These are phyloP conservation scores for Sphaerulina vaccinii DNA, from an alignment of 2,329 filamentous ascomycete genomes.

Conservation along the genomic window DNA sequence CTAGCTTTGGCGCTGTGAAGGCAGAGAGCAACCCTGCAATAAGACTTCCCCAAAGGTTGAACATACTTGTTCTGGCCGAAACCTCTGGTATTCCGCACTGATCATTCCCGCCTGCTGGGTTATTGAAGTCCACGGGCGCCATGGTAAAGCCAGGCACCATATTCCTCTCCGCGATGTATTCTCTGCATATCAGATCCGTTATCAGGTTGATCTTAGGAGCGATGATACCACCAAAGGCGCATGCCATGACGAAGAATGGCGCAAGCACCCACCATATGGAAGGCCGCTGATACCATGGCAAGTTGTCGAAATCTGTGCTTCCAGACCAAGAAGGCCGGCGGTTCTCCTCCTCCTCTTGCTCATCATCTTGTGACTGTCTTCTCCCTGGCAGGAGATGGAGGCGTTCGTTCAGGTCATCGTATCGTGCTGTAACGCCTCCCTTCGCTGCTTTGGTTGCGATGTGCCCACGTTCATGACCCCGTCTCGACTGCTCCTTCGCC, in stretches of 20 bases:
- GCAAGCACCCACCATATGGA: slow-evolving; percentile 79
- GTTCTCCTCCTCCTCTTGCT: slow-evolving; percentile 26
- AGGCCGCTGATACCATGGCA: slow-evolving; percentile 63
- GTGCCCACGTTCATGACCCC: slow-evolving; percentile 20
- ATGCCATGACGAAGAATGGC: slow-evolving; percentile 76
- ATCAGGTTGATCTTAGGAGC: slow-evolving; percentile 89
- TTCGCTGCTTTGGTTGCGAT: slow-evolving; percentile 26
- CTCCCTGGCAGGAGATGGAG: slow-evolving; percentile 28
- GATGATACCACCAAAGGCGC: slow-evolving; percentile 81
- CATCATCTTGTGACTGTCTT: slow-evolving; percentile 7
- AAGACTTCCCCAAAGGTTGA: slow-evolving; percentile 73
- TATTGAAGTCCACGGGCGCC: slow-evolving; percentile 63
- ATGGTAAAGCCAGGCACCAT: slow-evolving; percentile 57
- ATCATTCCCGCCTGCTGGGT: slow-evolving; percentile 59
- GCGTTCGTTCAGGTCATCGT: slow-evolving; percentile 26
- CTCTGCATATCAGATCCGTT: slow-evolving; percentile 75
- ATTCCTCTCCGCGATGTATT: slow-evolving; percentile 72
- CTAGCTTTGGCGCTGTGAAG: slow-evolving; percentile 76
- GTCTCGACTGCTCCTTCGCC: slow-evolving; percentile 18
- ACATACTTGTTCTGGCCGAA: slow-evolving; percentile 72
- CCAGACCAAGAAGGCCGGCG: slow-evolving; percentile 26
- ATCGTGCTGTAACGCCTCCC: slow-evolving; percentile 25
- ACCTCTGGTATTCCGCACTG: slow-evolving; percentile 80
- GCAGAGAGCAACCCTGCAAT: slow-evolving; percentile 75
- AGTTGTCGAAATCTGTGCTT: slow-evolving; percentile 55